phyloP scores from a whole-genome alignment of 352 stramenopile genomes.

The Globisporangium spinosum region DNA sequence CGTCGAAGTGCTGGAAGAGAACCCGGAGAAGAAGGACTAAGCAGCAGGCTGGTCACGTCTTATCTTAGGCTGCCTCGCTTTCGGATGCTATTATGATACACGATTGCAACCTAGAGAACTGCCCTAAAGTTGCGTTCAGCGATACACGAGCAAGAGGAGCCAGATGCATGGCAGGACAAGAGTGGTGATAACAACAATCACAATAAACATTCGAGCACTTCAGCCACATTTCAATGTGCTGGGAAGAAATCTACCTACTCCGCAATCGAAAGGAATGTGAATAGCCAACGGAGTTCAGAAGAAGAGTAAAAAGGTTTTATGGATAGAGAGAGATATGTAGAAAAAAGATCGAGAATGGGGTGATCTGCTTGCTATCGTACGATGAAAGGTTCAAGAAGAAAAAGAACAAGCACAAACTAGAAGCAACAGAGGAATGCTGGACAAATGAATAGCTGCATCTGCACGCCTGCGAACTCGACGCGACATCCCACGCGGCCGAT shows the following conservation, averaged over 20 bases:
- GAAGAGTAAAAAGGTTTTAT: conserved; percentile 4
- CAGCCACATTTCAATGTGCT: neutral
- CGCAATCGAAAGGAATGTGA: neutral
- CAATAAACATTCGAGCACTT: neutral
- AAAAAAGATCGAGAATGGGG: conserved; percentile 1
- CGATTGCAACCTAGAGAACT: neutral
- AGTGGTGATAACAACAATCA: neutral
- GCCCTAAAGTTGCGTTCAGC: neutral
- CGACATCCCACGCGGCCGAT: neutral
- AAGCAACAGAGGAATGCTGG: neutral
- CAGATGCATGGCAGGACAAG: neutral
- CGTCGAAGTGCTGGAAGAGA: conserved; percentile 87
- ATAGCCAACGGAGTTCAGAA: neutral
- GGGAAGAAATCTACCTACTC: neutral
- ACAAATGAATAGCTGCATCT: neutral
- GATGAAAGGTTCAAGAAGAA: neutral
- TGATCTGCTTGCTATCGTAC: conserved; percentile 15
- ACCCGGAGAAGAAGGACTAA: conserved; percentile 44
- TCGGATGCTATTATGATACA: neutral
- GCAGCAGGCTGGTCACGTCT: neutral
- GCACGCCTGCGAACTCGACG: neutral
- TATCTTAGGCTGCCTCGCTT: neutral
- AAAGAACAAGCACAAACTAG: neutral
- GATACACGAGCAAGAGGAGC: neutral
- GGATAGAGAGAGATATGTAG: conserved; percentile 10